Evolutionary conservation across 2,329 filamentous ascomycete species (phyloP).

Genomic region (Ophiostoma piceae): DNA sequence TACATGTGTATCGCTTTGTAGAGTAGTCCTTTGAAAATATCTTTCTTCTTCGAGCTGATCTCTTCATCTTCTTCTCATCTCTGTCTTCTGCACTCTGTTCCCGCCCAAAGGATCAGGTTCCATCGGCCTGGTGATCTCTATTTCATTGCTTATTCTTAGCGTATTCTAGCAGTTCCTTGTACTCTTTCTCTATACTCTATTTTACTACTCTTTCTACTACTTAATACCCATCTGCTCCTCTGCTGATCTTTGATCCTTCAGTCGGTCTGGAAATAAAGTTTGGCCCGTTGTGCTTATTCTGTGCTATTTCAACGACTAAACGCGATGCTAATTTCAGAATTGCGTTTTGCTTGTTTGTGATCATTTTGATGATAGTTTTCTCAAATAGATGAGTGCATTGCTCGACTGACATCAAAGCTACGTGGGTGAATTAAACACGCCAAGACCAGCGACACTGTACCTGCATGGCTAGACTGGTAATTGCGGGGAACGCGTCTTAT

Average conservation of each 20-base stretch:
- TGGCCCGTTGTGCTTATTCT: background rate
- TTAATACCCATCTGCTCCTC: too few relatives aligned
- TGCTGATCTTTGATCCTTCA: background rate
- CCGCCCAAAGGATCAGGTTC: background rate
- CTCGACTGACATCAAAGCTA: too few relatives aligned
- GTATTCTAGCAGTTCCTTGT: background rate
- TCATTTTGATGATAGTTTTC: too few relatives aligned
- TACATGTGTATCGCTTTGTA: too few relatives aligned
- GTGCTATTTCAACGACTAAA: too few relatives aligned
- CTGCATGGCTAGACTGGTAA: background rate
- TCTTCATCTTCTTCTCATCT: background rate
- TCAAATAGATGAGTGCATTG: too few relatives aligned
- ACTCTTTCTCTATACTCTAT: background rate
- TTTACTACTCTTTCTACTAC: too few relatives aligned
- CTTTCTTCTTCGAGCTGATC: background rate
- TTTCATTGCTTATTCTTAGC: background rate
- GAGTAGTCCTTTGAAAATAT: too few relatives aligned
- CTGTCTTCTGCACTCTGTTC: background rate
- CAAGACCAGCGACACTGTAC: background rate
- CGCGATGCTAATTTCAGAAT: too few relatives aligned
- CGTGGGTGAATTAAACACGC: too few relatives aligned
- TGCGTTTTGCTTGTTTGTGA: too few relatives aligned
- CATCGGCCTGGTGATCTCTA: slow-evolving; percentile 6
- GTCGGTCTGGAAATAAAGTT: background rate
- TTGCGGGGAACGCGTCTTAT: background rate